Evolutionary conservation across 352 stramenopile species (phyloP), one percentile per base, ranked within the genome.

Genomic region (Saprolegnia parasitica): DNA sequence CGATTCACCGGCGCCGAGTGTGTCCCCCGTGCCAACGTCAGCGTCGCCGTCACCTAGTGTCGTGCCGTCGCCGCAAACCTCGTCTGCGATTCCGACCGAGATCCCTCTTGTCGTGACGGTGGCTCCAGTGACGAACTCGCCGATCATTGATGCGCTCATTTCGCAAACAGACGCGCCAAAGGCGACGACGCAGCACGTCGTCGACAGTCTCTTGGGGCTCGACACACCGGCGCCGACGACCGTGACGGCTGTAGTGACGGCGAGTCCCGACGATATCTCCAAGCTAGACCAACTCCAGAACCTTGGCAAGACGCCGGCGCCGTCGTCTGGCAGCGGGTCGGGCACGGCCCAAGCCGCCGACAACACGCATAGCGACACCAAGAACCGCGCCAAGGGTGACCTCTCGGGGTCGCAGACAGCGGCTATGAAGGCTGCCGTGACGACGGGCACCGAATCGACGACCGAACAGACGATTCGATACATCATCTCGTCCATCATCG

Each of bases 391-490:
- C 46, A 58, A 57, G 0, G 62, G 16, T 10, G 40, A 37, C 35
- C 50, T 45, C 9, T 35, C 62, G 24, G 16, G 18, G 18, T 54
- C 50, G 20, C 8, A 42, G 32, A 26, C n/a, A 0, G 18, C 50
- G 16, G 62, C 50, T 13, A 6, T 68, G 15, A 68, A 68, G 62
- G 40, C 62, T 16, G 23, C 24, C 15, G 24, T 57, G 13, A 68
- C 62, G 8, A 58, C 62, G 13, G 62, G 62, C 16, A 57, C 18
- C 24, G 62, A 68, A 29, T 68, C 62, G 23, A 49, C 50, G 4
- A 45, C 46, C 13, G 26, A 68, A 18, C 42, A 57, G 20, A 68
- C 62, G 40, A 54, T 68, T 5, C 63, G 63, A 0, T 70, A 62
- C 54, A 57, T 70, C 42, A 39, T 60, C 23, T 46, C 15, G 16